Conservation (phyloP, 805 yeast species). For the Barnettozyma californica region DNA sequence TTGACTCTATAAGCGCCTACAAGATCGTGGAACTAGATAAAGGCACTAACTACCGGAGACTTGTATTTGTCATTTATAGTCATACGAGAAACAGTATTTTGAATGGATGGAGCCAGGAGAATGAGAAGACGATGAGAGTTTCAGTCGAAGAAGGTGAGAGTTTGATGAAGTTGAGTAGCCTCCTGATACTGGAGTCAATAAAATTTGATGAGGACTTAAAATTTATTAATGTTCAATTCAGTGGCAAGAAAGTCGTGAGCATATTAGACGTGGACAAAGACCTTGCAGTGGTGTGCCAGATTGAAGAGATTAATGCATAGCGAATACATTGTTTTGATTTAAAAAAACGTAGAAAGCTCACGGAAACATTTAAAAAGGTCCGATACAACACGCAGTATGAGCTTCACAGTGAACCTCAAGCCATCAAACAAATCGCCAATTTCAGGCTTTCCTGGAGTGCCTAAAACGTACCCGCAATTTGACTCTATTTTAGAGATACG, state of each 20-base stretch:
- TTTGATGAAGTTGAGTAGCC: background rate
- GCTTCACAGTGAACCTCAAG: constrained; percentile 31
- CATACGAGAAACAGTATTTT: constrained; percentile 14
- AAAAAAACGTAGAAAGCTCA: background rate
- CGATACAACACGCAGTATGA: background rate
- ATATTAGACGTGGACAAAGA: constrained; percentile 8
- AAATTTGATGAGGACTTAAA: background rate
- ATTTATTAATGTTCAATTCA: constrained; percentile 5
- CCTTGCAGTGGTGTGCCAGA: constrained; percentile 6
- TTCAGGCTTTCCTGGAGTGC: constrained; percentile 66
- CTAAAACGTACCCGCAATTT: constrained; percentile 53
- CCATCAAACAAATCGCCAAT: constrained; percentile 50
- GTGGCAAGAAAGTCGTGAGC: constrained; percentile 1
- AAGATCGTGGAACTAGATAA: constrained; percentile 2
- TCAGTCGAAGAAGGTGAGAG: background rate
- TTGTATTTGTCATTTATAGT: constrained; percentile 3
- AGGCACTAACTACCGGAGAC: background rate
- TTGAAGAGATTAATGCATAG: background rate
- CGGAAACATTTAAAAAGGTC: too few species aligned
- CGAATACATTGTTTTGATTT: background rate
- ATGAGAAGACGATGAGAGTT: background rate
- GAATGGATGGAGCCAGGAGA: constrained; percentile 6
- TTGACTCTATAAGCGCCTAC: constrained; percentile 5
- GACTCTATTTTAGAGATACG: constrained; percentile 53
- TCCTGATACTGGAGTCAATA: constrained; percentile 1